Percentiles rank a stretch among this genome's conserved stretches.
These are phyloP conservation scores for Peniophora sp. DNA, from an alignment of 1,284 basidiomycete species.

Conservation along the genomic window DNA sequence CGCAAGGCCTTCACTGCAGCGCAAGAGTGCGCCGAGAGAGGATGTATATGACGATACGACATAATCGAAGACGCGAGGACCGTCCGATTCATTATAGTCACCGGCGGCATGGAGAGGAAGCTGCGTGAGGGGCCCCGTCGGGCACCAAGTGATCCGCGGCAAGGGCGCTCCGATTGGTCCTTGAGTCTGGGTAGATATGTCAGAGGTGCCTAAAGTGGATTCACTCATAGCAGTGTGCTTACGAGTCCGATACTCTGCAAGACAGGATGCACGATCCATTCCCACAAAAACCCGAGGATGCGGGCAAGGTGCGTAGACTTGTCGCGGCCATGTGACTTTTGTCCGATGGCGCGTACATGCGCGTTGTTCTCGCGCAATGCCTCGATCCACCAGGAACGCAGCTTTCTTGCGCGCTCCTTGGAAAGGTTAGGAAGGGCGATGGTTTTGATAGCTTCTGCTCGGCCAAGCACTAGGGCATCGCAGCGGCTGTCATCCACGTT, in stretches of 20 bases:
- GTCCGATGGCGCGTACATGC: not conserved
- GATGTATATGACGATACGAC: slow-evolving; percentile 17
- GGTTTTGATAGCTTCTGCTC: not conserved
- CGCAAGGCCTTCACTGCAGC: not conserved
- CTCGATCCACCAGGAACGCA: not conserved
- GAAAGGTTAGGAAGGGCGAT: not conserved
- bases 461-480: not conserved
- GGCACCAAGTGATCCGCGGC: slow-evolving; percentile 15
- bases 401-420: not conserved
- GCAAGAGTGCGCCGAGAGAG: slow-evolving; percentile 7
- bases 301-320: not conserved
- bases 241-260: too few species aligned
- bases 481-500: not conserved
- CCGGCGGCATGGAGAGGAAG: slow-evolving; percentile 18
- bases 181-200: not conserved
- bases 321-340: not conserved
- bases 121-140: slow-evolving; percentile 14
- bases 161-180: not conserved
- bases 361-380: not conserved
- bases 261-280: not conserved
- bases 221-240: too few species aligned
- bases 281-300: not conserved
- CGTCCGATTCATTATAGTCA: slow-evolving; percentile 3
- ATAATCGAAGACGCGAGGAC: slow-evolving; percentile 5
- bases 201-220: not conserved